Base-by-base conservation (phyloP, 306 rosid genomes). In the Prunus mira region DNA sequence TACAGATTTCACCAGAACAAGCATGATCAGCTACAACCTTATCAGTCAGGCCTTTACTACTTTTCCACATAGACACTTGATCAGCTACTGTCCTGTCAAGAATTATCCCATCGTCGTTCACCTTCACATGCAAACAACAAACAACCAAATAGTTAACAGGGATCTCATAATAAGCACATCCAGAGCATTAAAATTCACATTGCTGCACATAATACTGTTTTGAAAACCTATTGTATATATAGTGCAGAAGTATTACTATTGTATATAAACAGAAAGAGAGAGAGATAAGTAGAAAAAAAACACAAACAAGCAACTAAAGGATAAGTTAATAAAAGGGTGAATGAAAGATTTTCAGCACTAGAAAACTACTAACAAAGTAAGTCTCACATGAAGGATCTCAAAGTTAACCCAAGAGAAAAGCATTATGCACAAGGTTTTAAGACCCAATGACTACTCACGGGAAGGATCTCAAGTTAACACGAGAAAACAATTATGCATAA, bases 81-180 rank as follows among this genome's bases (percentile, higher is more conserved):
- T 95, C 97, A 73, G 97, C 91, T 51, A 95, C 84, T 34, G 99
- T 87, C 80, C 85, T 89, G 87, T 92, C 97, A 76, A 92, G 97
- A 81, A 92, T 84, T 79, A 95, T 82, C 77, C 84, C 85, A 77
- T 92, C 97, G 47, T 92, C 99, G 6, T 86, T 87, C 84, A 91
- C 86, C 97, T 95, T 76, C 72, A 85, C 73, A 77, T 14, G 77
- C 47, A 80, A 60, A 76, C 67, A 50, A 76, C 32, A 14, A 76
- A 8, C 54, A 65, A 63, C 5, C 30, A 12, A 9, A 69, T 20
- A 30, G 22, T 55, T 43, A 25, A 30, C 25, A 62, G 15, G 12
- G 8, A 5, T 20, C 69, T 17, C 4, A 45, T 34, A n/a, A 18
- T 32, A 18, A 30, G 14, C 54, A 49, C 58, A 54, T 54, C 58